Base-by-base conservation (phyloP, 768 basidiomycete genomes). In the Calocera viscosa region DNA sequence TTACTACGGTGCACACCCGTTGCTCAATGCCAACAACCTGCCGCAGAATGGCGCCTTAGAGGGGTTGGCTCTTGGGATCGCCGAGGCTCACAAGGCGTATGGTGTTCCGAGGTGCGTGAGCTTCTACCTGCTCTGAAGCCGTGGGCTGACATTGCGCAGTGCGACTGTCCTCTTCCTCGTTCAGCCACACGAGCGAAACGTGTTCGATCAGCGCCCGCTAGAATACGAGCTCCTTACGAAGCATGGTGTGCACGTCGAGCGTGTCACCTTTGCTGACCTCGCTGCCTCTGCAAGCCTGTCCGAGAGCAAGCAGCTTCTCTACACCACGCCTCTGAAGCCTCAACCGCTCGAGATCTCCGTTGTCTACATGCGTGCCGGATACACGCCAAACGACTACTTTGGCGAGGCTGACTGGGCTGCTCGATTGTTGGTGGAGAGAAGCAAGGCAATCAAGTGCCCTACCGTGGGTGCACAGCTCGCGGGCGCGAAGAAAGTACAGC, bases 401-500 rank as follows among this genome's bases (percentile, higher is more conserved):
- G 82, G 86, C 0, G 73, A 82, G 0, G 67, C 76, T 3, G 83
- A 88, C 63, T 98, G 91, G 78, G 73, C 76, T 8, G 89, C 86
- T 1, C 89, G 95, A 8, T 82, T 89, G 71, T 76, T 84, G 16
- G 81, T 98, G 38, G 94, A 98, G 74, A 81, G 85, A 40, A 90
- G 89, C 5, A 79, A 76, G 64, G 93, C 95, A 0, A 93, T 94
- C 79, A 95, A 97, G 69, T 99, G 95, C 73, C 95, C 95, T 0
- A 85, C 86, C 0, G 84, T 97, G 70, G 86, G 89, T 3, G 81
- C 98, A 16, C 95, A 98, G 70, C 84, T 97, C n/a, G 93, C 94
- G 0, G 95, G 95, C 0, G 87, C 88, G 1, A 99, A 99, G 81
- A 96, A 96, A 73, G 85, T 99, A 0, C 95, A 98, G 75, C 86